Evolutionary conservation across 176 grass and related monocot species (phyloP), one percentile per base, ranked within the genome.

Genomic region (Eleusine coracana): DNA sequence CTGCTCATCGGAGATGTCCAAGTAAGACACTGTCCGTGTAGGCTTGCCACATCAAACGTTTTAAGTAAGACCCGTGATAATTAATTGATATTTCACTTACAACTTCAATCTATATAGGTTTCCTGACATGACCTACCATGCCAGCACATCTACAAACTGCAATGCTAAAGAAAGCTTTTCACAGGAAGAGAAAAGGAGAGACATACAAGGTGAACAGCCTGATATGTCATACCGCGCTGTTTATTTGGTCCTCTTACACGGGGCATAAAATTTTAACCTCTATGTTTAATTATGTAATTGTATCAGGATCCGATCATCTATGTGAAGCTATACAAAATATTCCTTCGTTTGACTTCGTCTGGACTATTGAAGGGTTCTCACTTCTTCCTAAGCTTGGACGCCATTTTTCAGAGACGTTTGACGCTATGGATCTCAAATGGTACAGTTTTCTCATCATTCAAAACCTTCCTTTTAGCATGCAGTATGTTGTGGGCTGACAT

Each of bases 291-390:
- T 38, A 15, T 36, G 38, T 67, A 20, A 67, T 3, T 14, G 34
- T 37, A 7, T 67, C 34, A 67, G 64, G 14, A 38, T 38, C 34
- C 15, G 64, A 67, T 6, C 64, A 37, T 67, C 13, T 9, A 37
- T 20, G 15, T 20, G 64, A 38, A 38, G 31, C 5, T 67, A 37
- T 67, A 38, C 15, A 67, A 38, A 37, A 18, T 38, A 5, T 67
- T 17, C 64, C 64, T 38, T 38, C 21, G 5, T 67, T 38, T 67
- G 64, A 67, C 15, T 67, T 67, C 64, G 15, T 67, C 7, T 67
- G 64, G 64, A 67, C 64, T 4, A 38, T 67, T 67, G 34, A 67
- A 67, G 64, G 64, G 13, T 38, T 67, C 34, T 67, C 64, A 67
- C 29, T 67, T 5, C 21, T 67, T 16, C 64, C 64, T 6, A 67